These are phyloP conservation scores for Cutaneotrichosporon spelunceum DNA, from an alignment of 1,284 basidiomycete species.

Conservation along the genomic window DNA sequence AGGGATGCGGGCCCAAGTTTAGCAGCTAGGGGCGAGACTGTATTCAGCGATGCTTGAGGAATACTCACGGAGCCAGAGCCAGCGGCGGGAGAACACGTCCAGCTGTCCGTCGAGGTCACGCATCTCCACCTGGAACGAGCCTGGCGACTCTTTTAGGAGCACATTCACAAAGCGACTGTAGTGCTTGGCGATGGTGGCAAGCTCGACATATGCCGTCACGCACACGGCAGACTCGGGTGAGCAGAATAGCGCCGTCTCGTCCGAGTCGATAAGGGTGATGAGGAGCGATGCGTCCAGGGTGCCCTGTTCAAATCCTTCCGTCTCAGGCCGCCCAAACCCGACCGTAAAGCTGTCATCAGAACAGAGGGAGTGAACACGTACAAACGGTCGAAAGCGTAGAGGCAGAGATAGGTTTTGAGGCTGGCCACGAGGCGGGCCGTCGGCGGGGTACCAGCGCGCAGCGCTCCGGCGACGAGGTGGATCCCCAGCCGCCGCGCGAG, in stretches of 20 bases:
- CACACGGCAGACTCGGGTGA: slow-evolving; percentile 22
- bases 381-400: slow-evolving; percentile 30
- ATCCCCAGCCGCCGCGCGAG: slow-evolving; percentile 23
- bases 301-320: slow-evolving; percentile 22
- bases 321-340: slow-evolving; percentile 29
- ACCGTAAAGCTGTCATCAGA: slow-evolving; percentile 21
- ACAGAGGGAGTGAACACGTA: slow-evolving; percentile 11
- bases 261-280: slow-evolving; percentile 3
- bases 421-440: slow-evolving; percentile 20
- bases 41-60: no score
- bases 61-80: slow-evolving; percentile 26
- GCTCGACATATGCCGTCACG: slow-evolving; percentile 26
- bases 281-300: slow-evolving; percentile 23
- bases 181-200: slow-evolving; percentile 23
- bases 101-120: slow-evolving; percentile 11
- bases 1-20: slow-evolving; percentile 19
- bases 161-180: slow-evolving; percentile 27
- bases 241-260: slow-evolving; percentile 6
- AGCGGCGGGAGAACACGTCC: slow-evolving; percentile 22
- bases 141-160: slow-evolving; percentile 19
- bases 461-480: slow-evolving; percentile 16
- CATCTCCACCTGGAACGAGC: slow-evolving; percentile 14
- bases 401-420: slow-evolving; percentile 25
- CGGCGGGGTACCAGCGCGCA: slow-evolving; percentile 9
- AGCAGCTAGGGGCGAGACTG: slow-evolving; percentile 17